A percentile compares a stretch with the other conserved stretches of the same genome.
These are phyloP conservation scores for Ogataea wickerhamii DNA, from an alignment of 805 yeast species.

Conservation along the genomic window DNA sequence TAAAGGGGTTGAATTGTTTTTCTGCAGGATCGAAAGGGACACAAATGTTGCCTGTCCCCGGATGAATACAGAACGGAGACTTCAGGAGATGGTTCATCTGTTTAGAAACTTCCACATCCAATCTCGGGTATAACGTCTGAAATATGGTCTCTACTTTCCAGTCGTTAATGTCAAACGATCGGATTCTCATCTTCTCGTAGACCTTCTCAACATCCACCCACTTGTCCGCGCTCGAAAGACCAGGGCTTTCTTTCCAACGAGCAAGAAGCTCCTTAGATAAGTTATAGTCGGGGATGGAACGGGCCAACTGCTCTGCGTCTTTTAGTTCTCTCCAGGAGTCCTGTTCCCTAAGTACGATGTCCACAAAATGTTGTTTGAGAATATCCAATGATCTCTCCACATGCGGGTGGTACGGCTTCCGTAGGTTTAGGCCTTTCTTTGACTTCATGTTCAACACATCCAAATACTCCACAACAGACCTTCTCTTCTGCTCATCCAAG, in stretches of 20 bases:
- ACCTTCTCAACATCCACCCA: slow-evolving; percentile 73
- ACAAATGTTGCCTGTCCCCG: slow-evolving; percentile 92
- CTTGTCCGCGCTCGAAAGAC: slow-evolving; percentile 55
- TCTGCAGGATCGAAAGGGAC: slow-evolving; percentile 68
- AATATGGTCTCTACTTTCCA: slow-evolving; percentile 77
- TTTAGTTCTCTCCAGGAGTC: slow-evolving; percentile 74
- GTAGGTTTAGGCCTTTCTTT: slow-evolving; percentile 46
- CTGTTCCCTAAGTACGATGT: slow-evolving; percentile 71
- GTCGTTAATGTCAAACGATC: slow-evolving; percentile 49
- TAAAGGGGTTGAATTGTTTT: slow-evolving; percentile 67
- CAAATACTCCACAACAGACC: slow-evolving; percentile 79
- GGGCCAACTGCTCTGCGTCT: slow-evolving; percentile 52
- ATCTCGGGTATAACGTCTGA: slow-evolving; percentile 80
- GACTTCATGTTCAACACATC: slow-evolving; percentile 62
- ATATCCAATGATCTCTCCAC: slow-evolving; percentile 69
- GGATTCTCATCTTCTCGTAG: slow-evolving; percentile 37
- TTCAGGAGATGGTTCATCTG: slow-evolving; percentile 88
- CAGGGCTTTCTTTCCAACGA: slow-evolving; percentile 56
- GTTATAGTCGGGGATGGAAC: slow-evolving; percentile 60
- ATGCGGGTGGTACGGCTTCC: slow-evolving; percentile 89
- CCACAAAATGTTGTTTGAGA: slow-evolving; percentile 59
- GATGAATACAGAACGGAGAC: slow-evolving; percentile 96
- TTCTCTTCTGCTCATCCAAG: slow-evolving; percentile 68
- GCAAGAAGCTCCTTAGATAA: slow-evolving; percentile 49
- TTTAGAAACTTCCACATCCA: slow-evolving; percentile 89